A percentile compares a stretch with the other conserved stretches of the same genome.
phyloP scores from a whole-genome alignment of 2,329 filamentous ascomycete genomes.

The Bipolaris gigantea region DNA sequence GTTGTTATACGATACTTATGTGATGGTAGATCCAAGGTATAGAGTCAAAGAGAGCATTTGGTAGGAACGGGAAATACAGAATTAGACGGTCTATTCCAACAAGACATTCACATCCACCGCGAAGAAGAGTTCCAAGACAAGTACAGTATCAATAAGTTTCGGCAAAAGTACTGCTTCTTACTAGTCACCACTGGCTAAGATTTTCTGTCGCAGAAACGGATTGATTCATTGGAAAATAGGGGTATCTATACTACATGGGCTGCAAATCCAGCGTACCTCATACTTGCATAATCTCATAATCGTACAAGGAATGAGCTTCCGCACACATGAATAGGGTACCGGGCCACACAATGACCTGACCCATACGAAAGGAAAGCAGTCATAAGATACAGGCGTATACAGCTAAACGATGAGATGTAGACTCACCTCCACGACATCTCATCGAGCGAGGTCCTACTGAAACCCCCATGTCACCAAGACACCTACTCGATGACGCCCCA shows the following conservation, averaged over 20 bases:
- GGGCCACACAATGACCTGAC: slow-evolving; percentile 11
- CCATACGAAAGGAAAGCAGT: slow-evolving; percentile 16
- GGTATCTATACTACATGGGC: slow-evolving; percentile 35
- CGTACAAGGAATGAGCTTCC: slow-evolving; percentile 28
- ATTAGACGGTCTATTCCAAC: neutral
- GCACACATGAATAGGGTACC: slow-evolving; percentile 15
- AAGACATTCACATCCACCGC: neutral
- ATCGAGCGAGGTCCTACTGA: neutral
- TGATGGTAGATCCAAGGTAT: too few species aligned
- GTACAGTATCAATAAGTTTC: too few species aligned
- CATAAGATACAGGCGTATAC: slow-evolving; percentile 15
- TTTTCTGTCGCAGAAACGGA: neutral
- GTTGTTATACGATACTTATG: too few species aligned
- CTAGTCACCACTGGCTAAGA: neutral
- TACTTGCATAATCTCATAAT: slow-evolving; percentile 21
- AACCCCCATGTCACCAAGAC: neutral
- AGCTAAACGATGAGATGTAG: slow-evolving; percentile 8
- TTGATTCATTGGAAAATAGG: slow-evolving; percentile 22
- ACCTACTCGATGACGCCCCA: slow-evolving; percentile 60
- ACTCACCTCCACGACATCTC: neutral
- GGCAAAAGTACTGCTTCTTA: too few species aligned
- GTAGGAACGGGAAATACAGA: neutral
- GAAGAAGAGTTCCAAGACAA: too few species aligned
- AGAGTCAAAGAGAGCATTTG: neutral
- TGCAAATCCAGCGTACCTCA: slow-evolving; percentile 16